Percentiles rank a stretch among this genome's conserved stretches.
Evolutionary conservation across 1,284 basidiomycete genomes (phyloP).

Genomic region (Puccinia hordei): DNA sequence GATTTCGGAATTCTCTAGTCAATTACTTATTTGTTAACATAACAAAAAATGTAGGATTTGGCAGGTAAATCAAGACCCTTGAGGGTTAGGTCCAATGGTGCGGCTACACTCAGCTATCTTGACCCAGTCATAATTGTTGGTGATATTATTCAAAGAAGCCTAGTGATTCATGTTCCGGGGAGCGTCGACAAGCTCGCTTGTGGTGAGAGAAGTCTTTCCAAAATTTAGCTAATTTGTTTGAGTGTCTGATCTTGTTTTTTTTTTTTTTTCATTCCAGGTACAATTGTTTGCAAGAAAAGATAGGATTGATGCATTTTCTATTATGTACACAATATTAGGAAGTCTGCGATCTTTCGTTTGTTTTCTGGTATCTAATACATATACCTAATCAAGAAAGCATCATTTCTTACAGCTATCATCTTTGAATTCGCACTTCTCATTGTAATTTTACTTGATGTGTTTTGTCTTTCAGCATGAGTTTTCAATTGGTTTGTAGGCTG

Average conservation of each 20-base stretch:
- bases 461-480: too few relatives aligned
- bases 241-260: neutral
- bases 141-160: neutral
- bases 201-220: neutral
- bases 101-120: neutral
- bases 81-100: neutral
- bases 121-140: neutral
- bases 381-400: too few relatives aligned
- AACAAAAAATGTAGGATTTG: neutral
- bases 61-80: neutral
- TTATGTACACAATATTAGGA: too few relatives aligned
- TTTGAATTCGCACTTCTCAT: neutral
- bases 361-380: too few relatives aligned
- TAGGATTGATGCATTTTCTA: neutral
- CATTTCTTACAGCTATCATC: too few relatives aligned
- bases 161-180: neutral
- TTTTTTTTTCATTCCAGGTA: neutral
- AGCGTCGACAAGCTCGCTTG: neutral
- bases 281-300: neutral
- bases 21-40: neutral
- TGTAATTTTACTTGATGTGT: neutral
- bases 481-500: too few relatives aligned
- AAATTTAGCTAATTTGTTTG: neutral
- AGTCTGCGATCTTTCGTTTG: too few relatives aligned
- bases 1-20: neutral